A percentile compares a stretch with the other conserved stretches of the same genome.
Conservation (phyloP, 176 grass and related monocot species). For the Carex scoparia region DNA sequence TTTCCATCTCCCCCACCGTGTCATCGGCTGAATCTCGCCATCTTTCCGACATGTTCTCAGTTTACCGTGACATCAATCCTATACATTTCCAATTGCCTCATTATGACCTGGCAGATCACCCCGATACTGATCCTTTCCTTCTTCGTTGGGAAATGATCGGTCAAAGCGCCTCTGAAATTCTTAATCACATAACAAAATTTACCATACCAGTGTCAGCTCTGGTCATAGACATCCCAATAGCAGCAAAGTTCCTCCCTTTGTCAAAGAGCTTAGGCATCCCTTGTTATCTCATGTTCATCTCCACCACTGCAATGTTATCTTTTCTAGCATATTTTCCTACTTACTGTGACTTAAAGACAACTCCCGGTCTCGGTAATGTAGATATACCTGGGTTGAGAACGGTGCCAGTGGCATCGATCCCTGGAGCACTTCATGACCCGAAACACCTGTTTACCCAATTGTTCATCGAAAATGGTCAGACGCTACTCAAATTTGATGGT, state of each 20-base stretch:
- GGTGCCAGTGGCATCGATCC: constrained; percentile 9
- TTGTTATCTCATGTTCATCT: constrained; percentile 41
- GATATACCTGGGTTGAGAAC: constrained; percentile 26
- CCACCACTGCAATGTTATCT: constrained; percentile 48
- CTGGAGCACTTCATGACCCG: constrained; percentile 27
- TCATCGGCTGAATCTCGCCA: constrained; percentile 44
- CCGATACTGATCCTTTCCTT: constrained; percentile 38
- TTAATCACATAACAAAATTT: constrained; percentile 20
- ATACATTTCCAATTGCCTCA: constrained; percentile 27
- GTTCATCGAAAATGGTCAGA: constrained; percentile 38
- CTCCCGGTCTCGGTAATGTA: constrained; percentile 30
- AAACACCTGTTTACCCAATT: constrained; percentile 46
- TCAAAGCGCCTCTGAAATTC: constrained; percentile 26
- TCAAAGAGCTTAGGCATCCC: constrained; percentile 14
- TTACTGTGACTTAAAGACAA: constrained; percentile 16
- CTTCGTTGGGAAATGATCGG: constrained; percentile 45
- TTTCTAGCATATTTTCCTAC: constrained; percentile 32
- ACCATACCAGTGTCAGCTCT: constrained; percentile 24
- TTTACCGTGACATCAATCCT: constrained; percentile 28
- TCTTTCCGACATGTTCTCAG: constrained; percentile 23
- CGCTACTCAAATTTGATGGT: constrained; percentile 20
- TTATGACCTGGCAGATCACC: constrained; percentile 14
- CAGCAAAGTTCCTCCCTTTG: constrained; percentile 34
- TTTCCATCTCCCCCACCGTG: constrained; percentile 38
- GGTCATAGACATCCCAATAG: constrained; percentile 42